Conservation (phyloP, 2,329 filamentous ascomycete species). For the Fusarium paranaense region DNA sequence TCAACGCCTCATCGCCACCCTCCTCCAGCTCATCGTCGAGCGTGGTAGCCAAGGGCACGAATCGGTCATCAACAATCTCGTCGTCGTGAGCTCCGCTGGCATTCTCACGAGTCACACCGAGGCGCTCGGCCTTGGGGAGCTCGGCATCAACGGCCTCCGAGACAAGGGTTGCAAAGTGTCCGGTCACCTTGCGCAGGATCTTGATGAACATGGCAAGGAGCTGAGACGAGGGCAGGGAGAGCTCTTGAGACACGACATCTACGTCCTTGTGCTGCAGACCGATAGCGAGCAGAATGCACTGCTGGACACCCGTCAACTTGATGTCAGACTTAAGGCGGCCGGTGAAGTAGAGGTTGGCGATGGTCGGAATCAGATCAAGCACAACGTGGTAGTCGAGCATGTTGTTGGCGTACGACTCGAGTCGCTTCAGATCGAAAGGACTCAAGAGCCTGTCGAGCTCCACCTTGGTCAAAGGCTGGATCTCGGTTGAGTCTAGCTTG, state of each 20-base stretch:
- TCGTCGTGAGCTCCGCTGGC: conserved; percentile 76
- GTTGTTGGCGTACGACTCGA: conserved; percentile 96
- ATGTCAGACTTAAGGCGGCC: conserved; percentile 76
- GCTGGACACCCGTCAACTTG: conserved; percentile 83
- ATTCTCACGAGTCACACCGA: conserved; percentile 69
- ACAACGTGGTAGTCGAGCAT: conserved; percentile 99
- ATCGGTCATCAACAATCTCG: conserved; percentile 73
- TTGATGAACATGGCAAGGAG: conserved; percentile 98
- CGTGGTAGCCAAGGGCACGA: conserved; percentile 75
- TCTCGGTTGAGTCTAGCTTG: conserved; percentile 66
- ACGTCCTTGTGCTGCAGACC: conserved; percentile 92
- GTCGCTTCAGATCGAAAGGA: conserved; percentile 92
- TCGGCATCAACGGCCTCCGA: conserved; percentile 77
- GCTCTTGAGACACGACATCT: conserved; percentile 81
- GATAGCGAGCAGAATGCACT: conserved; percentile 87
- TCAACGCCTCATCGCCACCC: conserved; percentile 80
- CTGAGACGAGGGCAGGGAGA: conserved; percentile 80
- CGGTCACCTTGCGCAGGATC: conserved; percentile 87
- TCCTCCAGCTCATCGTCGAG: conserved; percentile 88
- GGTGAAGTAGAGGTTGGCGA: conserved; percentile 87
- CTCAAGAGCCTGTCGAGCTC: conserved; percentile 84
- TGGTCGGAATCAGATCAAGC: conserved; percentile 86
- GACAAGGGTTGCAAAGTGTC: conserved; percentile 80
- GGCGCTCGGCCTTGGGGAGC: conserved; percentile 68
- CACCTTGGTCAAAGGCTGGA: conserved; percentile 72